Conservation (phyloP, 306 rosid species). For the Cicer bijugum region DNA sequence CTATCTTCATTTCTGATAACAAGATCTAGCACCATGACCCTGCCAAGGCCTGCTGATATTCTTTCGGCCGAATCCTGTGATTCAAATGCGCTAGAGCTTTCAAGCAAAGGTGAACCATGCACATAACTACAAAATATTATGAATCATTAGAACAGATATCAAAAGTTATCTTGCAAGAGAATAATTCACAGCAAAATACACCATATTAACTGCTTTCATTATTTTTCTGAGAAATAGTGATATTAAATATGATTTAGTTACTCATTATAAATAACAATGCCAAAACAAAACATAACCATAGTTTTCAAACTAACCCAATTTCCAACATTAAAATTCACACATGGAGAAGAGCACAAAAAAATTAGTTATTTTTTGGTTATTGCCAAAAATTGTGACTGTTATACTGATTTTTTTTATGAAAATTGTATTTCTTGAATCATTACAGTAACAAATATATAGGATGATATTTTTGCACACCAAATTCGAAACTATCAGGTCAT, state of each 20-base stretch:
- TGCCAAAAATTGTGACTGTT: neutral
- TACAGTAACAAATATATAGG: neutral
- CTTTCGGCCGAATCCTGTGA: constrained; percentile 65
- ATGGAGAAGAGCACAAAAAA: neutral
- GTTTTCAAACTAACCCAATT: neutral
- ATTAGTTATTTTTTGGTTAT: neutral
- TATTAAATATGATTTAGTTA: neutral
- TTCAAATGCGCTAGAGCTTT: constrained; percentile 77
- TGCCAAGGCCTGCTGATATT: constrained; percentile 81
- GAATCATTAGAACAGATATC: constrained; percentile 30
- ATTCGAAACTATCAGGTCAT: neutral
- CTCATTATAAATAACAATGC: neutral
- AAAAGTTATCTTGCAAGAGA: constrained; percentile 27
- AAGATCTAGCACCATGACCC: constrained; percentile 85
- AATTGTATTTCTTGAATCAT: neutral
- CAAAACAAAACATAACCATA: neutral
- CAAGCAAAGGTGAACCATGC: constrained; percentile 91
- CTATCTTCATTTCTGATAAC: constrained; percentile 97
- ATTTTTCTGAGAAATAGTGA: neutral
- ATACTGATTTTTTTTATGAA: neutral
- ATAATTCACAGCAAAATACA: constrained; percentile 12
- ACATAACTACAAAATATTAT: constrained; percentile 66
- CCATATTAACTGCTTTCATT: constrained; percentile 6
- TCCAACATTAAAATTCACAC: neutral
- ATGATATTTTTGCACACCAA: neutral